phyloP scores from a whole-genome alignment of 768 basidiomycete genomes.

The Albatrellus ellisii region DNA sequence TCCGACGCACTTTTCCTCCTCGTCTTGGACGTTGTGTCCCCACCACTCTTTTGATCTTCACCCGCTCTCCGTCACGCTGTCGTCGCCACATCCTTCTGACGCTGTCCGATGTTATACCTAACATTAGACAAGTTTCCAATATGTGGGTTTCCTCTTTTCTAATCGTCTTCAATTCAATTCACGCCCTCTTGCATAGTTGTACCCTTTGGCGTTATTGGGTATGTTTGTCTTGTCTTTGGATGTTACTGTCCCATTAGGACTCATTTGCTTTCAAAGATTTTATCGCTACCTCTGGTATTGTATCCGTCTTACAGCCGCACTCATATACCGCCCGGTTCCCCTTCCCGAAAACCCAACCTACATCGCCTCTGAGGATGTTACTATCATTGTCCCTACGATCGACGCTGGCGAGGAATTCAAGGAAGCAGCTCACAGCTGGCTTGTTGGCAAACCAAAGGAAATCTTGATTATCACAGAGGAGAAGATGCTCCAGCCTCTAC shows the following conservation, averaged over 20 bases:
- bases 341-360: constrained; percentile 87
- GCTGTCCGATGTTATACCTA: constrained; percentile 59
- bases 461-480: constrained; percentile 72
- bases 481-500: constrained; percentile 79
- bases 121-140: constrained; percentile 86
- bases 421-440: constrained; percentile 86
- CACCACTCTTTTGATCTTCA: constrained; percentile 14
- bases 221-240: constrained; percentile 15
- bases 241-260: background rate
- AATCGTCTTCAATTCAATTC: constrained; percentile 1
- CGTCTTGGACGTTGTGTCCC: constrained; percentile 12
- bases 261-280: constrained; percentile 38
- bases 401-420: constrained; percentile 95
- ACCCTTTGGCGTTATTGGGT: constrained; percentile 85
- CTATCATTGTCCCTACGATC: constrained; percentile 92
- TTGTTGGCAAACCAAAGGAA: constrained; percentile 83
- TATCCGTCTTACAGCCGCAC: constrained; percentile 70
- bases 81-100: constrained; percentile 4
- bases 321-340: constrained; percentile 79
- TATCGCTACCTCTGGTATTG: constrained; percentile 91
- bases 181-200: constrained; percentile 41
- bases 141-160: constrained; percentile 40
- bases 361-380: constrained; percentile 83
- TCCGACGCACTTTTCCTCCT: constrained; percentile 4
- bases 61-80: constrained; percentile 8